Percentiles rank a stretch among this genome's conserved stretches.
Evolutionary conservation across 2,329 filamentous ascomycete genomes (phyloP).

Genomic region (Exophiala alcalophila): DNA sequence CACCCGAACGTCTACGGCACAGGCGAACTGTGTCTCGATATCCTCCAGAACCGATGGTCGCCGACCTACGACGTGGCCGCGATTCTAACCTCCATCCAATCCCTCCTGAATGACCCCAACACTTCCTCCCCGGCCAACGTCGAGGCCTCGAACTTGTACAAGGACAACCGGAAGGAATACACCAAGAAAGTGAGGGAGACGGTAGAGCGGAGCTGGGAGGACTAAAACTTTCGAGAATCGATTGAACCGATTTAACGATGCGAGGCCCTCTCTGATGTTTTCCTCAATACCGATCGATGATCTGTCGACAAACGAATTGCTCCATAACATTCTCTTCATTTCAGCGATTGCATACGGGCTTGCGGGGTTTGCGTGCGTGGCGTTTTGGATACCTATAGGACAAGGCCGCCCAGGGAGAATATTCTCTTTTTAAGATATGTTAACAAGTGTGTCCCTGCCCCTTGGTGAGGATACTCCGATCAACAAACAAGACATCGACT

Average conservation of each 20-base stretch:
- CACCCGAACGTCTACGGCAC: constrained; percentile 98
- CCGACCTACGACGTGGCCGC: constrained; percentile 98
- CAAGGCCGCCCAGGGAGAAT: too few relatives aligned
- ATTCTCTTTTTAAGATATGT: too few relatives aligned
- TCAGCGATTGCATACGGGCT: constrained; percentile 13
- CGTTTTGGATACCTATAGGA: constrained; percentile 1
- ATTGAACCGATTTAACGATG: too few relatives aligned
- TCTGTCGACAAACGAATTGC: too few relatives aligned
- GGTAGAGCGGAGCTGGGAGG: constrained; percentile 99
- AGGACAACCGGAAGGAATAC: constrained; percentile 96
- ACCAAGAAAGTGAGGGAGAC: constrained; percentile 92
- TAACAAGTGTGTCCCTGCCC: too few relatives aligned
- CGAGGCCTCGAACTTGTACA: constrained; percentile 96
- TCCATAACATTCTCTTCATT: too few relatives aligned
- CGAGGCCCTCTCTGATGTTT: too few relatives aligned
- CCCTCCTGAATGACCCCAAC: constrained; percentile 94
- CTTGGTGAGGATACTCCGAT: too few relatives aligned
- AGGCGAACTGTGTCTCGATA: constrained; percentile 93
- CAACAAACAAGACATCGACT: too few relatives aligned
- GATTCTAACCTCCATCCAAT: constrained; percentile 95
- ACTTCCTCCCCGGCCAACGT: constrained; percentile 98
- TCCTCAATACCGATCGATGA: too few relatives aligned
- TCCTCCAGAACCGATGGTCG: constrained; percentile 96
- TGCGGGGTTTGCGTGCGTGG: not conserved
- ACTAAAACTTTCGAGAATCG: constrained; percentile 47